phyloP scores from a whole-genome alignment of 169 alveolate genomes.

The Eimeria maxima region DNA sequence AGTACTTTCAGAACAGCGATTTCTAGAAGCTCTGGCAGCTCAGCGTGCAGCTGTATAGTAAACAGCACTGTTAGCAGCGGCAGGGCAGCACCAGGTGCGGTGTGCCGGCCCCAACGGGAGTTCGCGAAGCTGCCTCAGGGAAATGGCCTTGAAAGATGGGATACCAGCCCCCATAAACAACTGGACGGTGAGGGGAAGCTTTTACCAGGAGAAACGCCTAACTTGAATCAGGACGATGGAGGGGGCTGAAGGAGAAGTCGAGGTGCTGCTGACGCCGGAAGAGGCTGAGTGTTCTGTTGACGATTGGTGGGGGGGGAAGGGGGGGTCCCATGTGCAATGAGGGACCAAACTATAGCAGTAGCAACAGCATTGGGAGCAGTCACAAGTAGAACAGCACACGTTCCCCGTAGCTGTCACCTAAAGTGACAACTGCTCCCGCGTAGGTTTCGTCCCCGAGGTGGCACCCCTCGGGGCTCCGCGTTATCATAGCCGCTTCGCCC shows the following conservation, averaged over 20 bases:
- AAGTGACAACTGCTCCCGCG: background rate
- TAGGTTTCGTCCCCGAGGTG: background rate
- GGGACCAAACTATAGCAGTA: background rate
- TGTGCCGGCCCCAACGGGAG: background rate
- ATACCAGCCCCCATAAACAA: background rate
- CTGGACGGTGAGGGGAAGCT: background rate
- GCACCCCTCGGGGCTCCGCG: background rate
- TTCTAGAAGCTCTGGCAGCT: background rate
- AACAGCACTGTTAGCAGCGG: slow-evolving; percentile 6
- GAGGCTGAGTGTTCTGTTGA: background rate
- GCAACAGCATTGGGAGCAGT: background rate
- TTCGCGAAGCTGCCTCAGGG: slow-evolving; percentile 31
- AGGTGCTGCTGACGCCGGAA: background rate
- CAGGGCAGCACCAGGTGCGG: background rate
- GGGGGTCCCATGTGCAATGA: background rate
- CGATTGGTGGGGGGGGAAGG: no score
- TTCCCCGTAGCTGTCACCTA: background rate
- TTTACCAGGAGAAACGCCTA: background rate
- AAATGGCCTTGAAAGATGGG: background rate
- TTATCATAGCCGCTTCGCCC: background rate
- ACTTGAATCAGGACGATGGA: background rate
- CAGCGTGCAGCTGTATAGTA: background rate
- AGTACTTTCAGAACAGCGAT: slow-evolving; percentile 48
- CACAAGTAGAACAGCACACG: background rate
- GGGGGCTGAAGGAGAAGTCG: background rate